Percentiles rank a stretch among this genome's conserved stretches.
These are phyloP conservation scores for Trifolium subterraneum DNA, from an alignment of 306 rosid genomes.

Conservation along the genomic window DNA sequence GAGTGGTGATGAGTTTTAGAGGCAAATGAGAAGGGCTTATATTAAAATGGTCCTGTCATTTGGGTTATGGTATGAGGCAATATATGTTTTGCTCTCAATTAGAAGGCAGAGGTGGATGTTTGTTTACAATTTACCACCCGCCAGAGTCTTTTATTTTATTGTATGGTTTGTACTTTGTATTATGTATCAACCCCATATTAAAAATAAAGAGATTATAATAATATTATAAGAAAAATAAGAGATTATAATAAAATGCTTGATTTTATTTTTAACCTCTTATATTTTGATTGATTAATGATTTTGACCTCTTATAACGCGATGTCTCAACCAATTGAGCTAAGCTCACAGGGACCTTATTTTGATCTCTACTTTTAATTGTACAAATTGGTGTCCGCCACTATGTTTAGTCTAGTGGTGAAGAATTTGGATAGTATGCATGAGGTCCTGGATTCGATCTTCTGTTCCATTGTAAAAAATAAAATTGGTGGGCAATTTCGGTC, in stretches of 20 bases:
- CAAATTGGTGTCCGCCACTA: too few relatives aligned
- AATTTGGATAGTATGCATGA: too few relatives aligned
- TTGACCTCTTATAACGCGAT: too few relatives aligned
- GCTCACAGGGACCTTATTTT: too few relatives aligned
- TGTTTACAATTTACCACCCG: constrained; percentile 50
- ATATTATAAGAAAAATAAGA: too few relatives aligned
- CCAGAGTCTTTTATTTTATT: constrained; percentile 30
- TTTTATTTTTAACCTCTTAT: not conserved
- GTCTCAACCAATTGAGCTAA: too few relatives aligned
- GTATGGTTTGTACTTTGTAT: not conserved
- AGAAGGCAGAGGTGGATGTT: constrained; percentile 59
- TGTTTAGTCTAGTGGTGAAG: too few relatives aligned
- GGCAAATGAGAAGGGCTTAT: constrained; percentile 45
- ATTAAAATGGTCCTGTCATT: constrained; percentile 47
- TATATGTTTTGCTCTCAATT: constrained; percentile 40
- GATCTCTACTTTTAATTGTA: too few relatives aligned
- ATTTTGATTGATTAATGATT: too few relatives aligned
- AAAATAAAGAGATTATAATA: not conserved
- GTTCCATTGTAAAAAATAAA: too few relatives aligned
- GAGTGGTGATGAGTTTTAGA: constrained; percentile 32
- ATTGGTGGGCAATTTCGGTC: too few relatives aligned
- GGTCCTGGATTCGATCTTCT: too few relatives aligned
- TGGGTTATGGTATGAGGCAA: constrained; percentile 31
- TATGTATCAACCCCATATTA: constrained; percentile 7
- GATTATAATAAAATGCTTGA: not conserved